Conservation (phyloP, 73 alveolate species). For the Halteria grandinella region DNA sequence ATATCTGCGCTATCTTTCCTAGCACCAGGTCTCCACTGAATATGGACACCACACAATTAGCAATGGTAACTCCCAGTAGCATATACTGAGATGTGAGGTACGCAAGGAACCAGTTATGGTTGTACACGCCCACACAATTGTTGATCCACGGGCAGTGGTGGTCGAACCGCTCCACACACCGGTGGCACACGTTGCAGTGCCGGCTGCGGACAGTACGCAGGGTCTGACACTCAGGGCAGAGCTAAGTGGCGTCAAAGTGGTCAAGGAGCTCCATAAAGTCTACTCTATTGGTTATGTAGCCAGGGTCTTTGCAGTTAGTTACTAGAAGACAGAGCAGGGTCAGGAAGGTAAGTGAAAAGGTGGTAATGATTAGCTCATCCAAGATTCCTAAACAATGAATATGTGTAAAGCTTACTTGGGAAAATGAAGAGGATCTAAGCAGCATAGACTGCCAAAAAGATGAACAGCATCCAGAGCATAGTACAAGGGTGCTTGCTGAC, state of each 20-base stretch:
- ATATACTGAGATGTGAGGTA: constrained; percentile 10
- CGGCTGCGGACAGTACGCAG: neutral
- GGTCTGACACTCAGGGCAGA: constrained; percentile 42
- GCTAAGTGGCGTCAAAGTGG: constrained; percentile 8
- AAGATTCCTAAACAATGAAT: neutral
- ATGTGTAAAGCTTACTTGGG: neutral
- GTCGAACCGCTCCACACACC: constrained; percentile 56
- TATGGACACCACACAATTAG: neutral
- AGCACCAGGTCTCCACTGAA: neutral
- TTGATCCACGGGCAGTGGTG: constrained; percentile 77
- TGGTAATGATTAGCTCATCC: too few relatives aligned
- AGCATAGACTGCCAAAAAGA: neutral
- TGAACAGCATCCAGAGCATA: too few relatives aligned
- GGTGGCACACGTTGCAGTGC: constrained; percentile 30
- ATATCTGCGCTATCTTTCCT: neutral
- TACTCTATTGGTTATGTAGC: neutral
- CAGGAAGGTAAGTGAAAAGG: neutral
- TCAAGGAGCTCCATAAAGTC: constrained; percentile 3
- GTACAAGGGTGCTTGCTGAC: too few relatives aligned
- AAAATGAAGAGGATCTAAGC: neutral
- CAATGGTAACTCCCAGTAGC: neutral
- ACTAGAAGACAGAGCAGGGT: neutral
- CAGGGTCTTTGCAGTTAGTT: constrained; percentile 15
- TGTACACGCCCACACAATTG: constrained; percentile 62
- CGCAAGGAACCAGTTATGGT: constrained; percentile 41